Evolutionary conservation across 306 rosid species (phyloP).

Genomic region (Malus domestica): DNA sequence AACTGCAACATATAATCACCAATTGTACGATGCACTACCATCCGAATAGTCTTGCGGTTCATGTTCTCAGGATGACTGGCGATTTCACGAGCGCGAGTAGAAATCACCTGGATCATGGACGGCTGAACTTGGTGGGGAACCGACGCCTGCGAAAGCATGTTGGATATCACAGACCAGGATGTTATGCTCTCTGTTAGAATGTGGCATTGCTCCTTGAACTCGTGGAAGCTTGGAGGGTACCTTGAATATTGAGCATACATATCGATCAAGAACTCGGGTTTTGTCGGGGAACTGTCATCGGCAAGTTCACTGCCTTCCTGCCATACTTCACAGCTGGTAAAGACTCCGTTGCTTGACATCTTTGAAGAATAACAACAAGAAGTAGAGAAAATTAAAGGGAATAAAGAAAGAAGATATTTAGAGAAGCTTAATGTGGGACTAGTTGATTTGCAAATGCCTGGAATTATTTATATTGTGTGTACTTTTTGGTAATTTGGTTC

Average conservation of each 20-base stretch:
- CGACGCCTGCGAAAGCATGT: slow-evolving; percentile 6
- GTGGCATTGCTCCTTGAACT: background rate
- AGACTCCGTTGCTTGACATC: background rate
- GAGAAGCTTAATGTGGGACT: background rate
- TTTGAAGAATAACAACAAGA: background rate
- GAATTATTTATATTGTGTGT: background rate
- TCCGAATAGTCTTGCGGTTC: background rate
- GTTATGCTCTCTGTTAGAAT: background rate
- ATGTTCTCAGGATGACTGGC: background rate
- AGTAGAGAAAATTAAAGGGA: background rate
- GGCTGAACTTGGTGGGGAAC: slow-evolving; percentile 24
- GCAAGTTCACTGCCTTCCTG: background rate
- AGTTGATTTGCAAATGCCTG: too few species aligned
- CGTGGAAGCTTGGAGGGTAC: background rate
- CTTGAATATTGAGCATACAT: background rate
- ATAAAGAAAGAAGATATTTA: background rate
- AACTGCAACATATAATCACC: background rate
- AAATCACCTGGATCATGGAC: slow-evolving; percentile 13
- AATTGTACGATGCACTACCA: background rate
- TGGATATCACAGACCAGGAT: slow-evolving; percentile 13
- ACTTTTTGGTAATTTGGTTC: background rate
- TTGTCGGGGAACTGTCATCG: background rate
- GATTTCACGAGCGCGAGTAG: background rate
- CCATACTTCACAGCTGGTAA: background rate
- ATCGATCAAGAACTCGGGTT: slow-evolving; percentile 2